Conservation (phyloP, 495 filamentous ascomycete genomes). For the Xylaria bambusicola region DNA sequence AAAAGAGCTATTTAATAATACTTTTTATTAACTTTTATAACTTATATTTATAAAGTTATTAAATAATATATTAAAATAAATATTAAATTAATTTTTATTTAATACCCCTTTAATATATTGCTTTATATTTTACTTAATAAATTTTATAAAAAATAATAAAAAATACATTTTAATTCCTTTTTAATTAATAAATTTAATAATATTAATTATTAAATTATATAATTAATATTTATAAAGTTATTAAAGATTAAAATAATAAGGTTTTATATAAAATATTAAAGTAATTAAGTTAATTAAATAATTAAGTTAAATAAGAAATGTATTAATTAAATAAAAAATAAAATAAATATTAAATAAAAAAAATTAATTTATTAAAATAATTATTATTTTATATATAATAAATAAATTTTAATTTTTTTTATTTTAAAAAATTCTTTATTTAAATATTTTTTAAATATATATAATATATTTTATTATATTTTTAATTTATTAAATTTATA, state of each 20-base stretch:
- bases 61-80: no score
- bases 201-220: not conserved
- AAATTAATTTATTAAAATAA: not conserved
- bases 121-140: not conserved
- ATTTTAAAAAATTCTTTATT: no score
- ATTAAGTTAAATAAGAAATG: not conserved
- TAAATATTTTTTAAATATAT: no score
- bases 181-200: not conserved
- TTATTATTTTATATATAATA: not conserved
- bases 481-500: no score
- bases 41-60: no score
- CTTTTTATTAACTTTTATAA: no score
- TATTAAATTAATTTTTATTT: no score
- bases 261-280: not conserved
- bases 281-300: no score
- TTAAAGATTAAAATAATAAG: not conserved
- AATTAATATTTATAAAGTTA: not conserved
- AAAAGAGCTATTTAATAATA: no score
- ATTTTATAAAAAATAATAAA: no score
- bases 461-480: no score
- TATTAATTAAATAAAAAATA: not conserved
- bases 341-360: not conserved
- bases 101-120: not conserved
- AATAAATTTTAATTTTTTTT: not conserved
- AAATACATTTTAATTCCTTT: no score